phyloP scores from a whole-genome alignment of 2,329 filamentous ascomycete genomes.

The Aspergillus intermedius region DNA sequence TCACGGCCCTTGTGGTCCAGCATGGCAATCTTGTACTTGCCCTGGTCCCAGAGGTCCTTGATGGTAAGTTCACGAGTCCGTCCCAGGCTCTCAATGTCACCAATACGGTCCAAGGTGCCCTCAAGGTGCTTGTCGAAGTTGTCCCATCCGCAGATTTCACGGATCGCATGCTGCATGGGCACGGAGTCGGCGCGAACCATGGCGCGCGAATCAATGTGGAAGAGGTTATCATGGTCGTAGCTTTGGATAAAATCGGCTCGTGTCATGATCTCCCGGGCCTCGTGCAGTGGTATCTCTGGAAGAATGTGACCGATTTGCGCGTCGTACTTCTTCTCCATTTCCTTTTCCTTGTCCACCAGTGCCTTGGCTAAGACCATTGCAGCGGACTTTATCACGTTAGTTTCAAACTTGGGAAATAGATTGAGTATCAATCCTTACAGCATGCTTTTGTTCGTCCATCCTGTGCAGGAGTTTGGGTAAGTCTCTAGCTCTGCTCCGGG shows the following conservation, averaged over 20 bases:
- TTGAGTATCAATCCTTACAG: too few relatives aligned
- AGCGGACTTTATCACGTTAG: conserved; percentile 47
- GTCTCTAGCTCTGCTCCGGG: too few relatives aligned
- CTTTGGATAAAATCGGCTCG: conserved; percentile 87
- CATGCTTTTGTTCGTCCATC: too few relatives aligned
- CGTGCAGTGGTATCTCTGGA: conserved; percentile 72
- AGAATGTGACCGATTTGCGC: conserved; percentile 64
- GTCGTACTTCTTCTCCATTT: conserved; percentile 58
- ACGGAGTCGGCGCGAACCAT: conserved; percentile 89
- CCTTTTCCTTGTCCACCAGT: conserved; percentile 73
- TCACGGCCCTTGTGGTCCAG: conserved; percentile 42
- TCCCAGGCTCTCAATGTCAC: conserved; percentile 87
- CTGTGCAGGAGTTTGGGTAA: too few relatives aligned
- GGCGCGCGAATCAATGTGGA: conserved; percentile 82
- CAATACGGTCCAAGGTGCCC: conserved; percentile 74
- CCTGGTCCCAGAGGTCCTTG: conserved; percentile 83
- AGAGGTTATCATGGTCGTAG: conserved; percentile 90
- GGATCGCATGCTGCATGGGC: conserved; percentile 91
- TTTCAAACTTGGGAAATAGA: too few relatives aligned
- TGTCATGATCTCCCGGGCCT: conserved; percentile 89
- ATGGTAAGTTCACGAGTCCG: conserved; percentile 91
- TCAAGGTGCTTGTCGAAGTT: conserved; percentile 80
- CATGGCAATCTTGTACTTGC: conserved; percentile 64
- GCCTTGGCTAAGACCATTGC: conserved; percentile 91
- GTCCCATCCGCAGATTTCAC: conserved; percentile 67